Base-by-base conservation (phyloP, 768 basidiomycete genomes). In the Lactarius pseudohatsudake region DNA sequence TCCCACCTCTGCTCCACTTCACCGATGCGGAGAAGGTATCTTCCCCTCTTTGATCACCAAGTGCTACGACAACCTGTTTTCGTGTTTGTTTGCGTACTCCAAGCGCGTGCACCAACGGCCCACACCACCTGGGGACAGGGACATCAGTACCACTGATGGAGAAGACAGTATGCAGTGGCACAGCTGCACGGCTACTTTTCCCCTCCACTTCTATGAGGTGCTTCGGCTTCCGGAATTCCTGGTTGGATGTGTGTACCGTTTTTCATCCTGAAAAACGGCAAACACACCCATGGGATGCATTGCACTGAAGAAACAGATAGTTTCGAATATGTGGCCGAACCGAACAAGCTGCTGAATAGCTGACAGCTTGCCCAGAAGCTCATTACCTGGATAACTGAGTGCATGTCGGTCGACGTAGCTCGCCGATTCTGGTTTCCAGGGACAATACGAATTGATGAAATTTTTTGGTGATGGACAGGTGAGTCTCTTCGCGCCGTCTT, bases 71-170 rank as follows among this genome's bases (percentile, higher is more conserved):
- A 91, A 89, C 72, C 77, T 94, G 34, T 93, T 94, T 74, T 83
- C 82, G 5, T 93, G 91, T 75, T 90, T 92, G 0, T 97, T 96
- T 76, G 89, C 92, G 0, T 97, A 96, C 75, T 94, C 91, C 10
- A 94, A 96, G 92, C 94, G 94, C 43, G 83, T 96, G 55, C 95
- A 96, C 74, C 95, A 97, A 74, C 83, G 88, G 2, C 90, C 93
- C 7, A 73, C 85, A 2, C 75, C 85, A 2, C 75, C 77, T 2
- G 61, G 72, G 50, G 50, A 69, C 22, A 20, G 26, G 16, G 45
- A 32, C 26, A 47, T 57, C 20, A 7, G 32, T 26, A 50, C 65
- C 47, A 59, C 57, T 9, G 64, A 66, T 6, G 75, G 75, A 26
- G 75, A 79, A 13, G 78, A 79, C 20, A 81, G 84, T 55, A 73